Base-by-base conservation (phyloP, 495 filamentous ascomycete genomes). In the Penicillium pancosmium region DNA sequence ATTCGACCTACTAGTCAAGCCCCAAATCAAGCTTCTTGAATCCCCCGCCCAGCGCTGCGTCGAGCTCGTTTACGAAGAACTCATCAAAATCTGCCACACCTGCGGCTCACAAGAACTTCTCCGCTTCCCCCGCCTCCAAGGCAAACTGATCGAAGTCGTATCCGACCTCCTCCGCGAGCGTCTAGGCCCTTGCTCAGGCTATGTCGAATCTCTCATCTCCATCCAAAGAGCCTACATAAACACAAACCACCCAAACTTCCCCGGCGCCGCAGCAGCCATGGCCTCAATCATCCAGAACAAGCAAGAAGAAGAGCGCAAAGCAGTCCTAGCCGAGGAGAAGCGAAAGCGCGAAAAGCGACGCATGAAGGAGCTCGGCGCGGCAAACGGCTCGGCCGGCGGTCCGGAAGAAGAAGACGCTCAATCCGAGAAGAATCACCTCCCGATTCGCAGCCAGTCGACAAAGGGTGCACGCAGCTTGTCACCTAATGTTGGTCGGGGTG, bases 171-270 rank as follows among this genome's bases (percentile, higher is more conserved):
- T 99, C 48, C 87, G 94, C 49, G 94, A 99, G 73, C 84, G 92
- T 43, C 77, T 98, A 27, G 93, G 95, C 1, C 94, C 94, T 15
- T 86, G 90, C 52, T 93, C 93, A 6, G 78, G 68, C 25, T 99
- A 99, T 65, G 94, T 99, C 5, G 94, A 96, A 68, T 97, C 92
- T 21, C 82, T 99, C 40, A 99, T 98, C 43, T 87, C 93, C 11
- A 99, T 99, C 34, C 94, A 99, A 74, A 84, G 94, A 57, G 94
- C 94, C 15, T 99, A 99, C 72, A 97, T 99, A 73, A 99, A 99
- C 74, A 99, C 94, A 41, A 99, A 99, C 69, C 94, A 99, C 65
- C 94, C 94, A 34, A 99, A 99, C 67, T 99, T 99, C 79, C 84
- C 97, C 19, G 95, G 94, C 44, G 94, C 94, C 11, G 93, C 94